Evolutionary conservation across 108 stramenopile genomes (phyloP), one percentile per base, ranked within the genome.

Genomic region (Pseudonitzschia delicatissima): DNA sequence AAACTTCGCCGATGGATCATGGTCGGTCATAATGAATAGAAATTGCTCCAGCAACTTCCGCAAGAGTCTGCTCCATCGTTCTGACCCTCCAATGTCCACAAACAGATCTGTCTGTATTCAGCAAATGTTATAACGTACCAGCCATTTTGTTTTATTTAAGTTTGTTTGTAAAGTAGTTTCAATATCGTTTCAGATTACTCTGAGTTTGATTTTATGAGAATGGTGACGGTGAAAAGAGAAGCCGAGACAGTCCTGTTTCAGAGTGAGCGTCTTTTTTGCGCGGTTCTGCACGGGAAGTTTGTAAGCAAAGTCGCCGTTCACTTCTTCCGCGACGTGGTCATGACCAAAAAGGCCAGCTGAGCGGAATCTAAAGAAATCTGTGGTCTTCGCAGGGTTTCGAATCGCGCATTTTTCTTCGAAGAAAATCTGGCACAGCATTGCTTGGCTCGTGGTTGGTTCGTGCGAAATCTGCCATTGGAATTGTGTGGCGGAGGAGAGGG

Each of bases 201-300:
- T 33, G 53, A 55, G n/a, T 55, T 55, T 55, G 5, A 55, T n/a
- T 55, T 55, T 55, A 15, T 55, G 53, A 23, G 50, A 55, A 33
- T 53, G 1, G 7, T 12, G 53, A 1, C 0, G 0, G 15, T 32
- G 31, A 55, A 28, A 55, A 33, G 4, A 18, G 23, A 11, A 5
- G 51, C 7, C 13, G 18, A 7, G 0, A 8, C 15, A 55, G 13
- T 8, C 37, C 37, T 8, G 37, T n/a, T n/a, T n/a, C n/a, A n/a
- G n/a, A n/a, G n/a, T n/a, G 37, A 39, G 37, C 37, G 8, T 8
- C 6, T 8, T 11, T 45, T 45, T 45, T 15, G 5, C 45, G 13
- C 4, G 45, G 45, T 45, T 45, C 3, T 15, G 15, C 6, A 23
- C 2, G 47, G 13, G 21, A 6, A n/a, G n/a, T n/a, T n/a, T n/a